Evolutionary conservation across 306 rosid genomes (phyloP).

Genomic region (Arachis stenosperma): DNA sequence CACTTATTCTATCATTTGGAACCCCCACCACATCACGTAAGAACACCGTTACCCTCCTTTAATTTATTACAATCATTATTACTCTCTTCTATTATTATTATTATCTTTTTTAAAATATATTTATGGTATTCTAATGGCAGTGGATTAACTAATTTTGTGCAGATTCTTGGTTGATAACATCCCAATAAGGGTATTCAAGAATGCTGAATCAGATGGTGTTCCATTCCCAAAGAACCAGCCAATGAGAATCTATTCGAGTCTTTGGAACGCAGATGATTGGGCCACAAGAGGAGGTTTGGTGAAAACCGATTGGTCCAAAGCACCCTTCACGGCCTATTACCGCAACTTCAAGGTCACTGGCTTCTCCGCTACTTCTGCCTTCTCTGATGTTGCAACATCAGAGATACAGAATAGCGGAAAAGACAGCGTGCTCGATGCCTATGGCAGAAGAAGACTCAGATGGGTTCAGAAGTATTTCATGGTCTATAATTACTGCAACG

Average conservation of each 20-base stretch:
- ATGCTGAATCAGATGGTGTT: conserved; percentile 63
- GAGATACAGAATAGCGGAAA: conserved; percentile 24
- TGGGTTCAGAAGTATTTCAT: conserved; percentile 91
- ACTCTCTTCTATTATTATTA: too few relatives aligned
- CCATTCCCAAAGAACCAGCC: conserved; percentile 82
- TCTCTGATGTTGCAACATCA: conserved; percentile 40
- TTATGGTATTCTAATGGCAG: neutral
- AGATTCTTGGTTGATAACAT: conserved; percentile 78
- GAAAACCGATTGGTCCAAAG: conserved; percentile 82
- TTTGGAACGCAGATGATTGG: conserved; percentile 88
- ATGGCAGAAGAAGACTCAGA: conserved; percentile 70
- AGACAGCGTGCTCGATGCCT: conserved; percentile 65
- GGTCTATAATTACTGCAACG: conserved; percentile 84
- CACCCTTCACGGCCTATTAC: conserved; percentile 86
- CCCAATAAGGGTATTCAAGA: conserved; percentile 82
- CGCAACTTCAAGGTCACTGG: conserved; percentile 63
- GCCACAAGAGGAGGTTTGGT: conserved; percentile 87
- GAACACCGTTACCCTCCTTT: neutral
- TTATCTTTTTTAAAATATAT: too few relatives aligned
- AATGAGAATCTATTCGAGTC: conserved; percentile 73
- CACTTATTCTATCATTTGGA: conserved; percentile 88
- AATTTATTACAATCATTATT: too few relatives aligned
- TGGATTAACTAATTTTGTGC: neutral
- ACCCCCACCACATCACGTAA: conserved; percentile 79
- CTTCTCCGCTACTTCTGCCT: conserved; percentile 40